Conservation (phyloP, 371 early-diverging fungal genomes). For the Mortierella sp. region DNA sequence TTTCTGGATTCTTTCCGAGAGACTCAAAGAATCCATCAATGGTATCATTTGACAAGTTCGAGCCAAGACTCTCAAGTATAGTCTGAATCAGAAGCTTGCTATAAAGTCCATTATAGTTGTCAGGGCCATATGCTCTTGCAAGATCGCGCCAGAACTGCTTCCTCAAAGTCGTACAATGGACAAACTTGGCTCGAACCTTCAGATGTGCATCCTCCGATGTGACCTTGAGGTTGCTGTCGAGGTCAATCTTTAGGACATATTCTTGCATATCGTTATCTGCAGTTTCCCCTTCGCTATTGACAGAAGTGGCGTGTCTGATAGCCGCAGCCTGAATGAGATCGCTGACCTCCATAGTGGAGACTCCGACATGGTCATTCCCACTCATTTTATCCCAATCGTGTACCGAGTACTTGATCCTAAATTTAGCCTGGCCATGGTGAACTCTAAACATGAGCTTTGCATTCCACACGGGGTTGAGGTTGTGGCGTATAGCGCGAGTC, state of each 20-base stretch:
- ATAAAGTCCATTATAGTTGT: slow-evolving; percentile 55
- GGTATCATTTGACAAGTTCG: slow-evolving; percentile 75
- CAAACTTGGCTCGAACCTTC: slow-evolving; percentile 72
- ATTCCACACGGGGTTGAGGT: slow-evolving; percentile 77
- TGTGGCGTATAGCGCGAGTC: slow-evolving; percentile 74
- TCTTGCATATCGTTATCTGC: slow-evolving; percentile 48
- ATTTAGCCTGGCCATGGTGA: slow-evolving; percentile 65
- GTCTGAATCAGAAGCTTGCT: slow-evolving; percentile 76
- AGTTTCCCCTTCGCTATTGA: slow-evolving; percentile 62
- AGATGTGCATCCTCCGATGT: slow-evolving; percentile 54
- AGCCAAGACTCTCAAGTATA: slow-evolving; percentile 82
- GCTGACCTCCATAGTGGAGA: slow-evolving; percentile 61
- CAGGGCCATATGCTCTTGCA: slow-evolving; percentile 72
- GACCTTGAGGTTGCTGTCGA: slow-evolving; percentile 34
- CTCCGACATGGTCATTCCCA: slow-evolving; percentile 79
- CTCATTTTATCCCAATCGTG: slow-evolving; percentile 85
- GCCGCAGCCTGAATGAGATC: slow-evolving; percentile 30
- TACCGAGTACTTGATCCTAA: slow-evolving; percentile 76
- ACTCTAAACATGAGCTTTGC: slow-evolving; percentile 77
- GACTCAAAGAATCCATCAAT: slow-evolving; percentile 73
- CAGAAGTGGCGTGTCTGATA: background rate
- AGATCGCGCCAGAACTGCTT: slow-evolving; percentile 81
- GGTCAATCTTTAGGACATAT: slow-evolving; percentile 32
- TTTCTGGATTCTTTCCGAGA: slow-evolving; percentile 65
- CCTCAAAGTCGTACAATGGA: slow-evolving; percentile 73